phyloP scores from a whole-genome alignment of 1,139 yeast species.

The Pichia sp. region DNA sequence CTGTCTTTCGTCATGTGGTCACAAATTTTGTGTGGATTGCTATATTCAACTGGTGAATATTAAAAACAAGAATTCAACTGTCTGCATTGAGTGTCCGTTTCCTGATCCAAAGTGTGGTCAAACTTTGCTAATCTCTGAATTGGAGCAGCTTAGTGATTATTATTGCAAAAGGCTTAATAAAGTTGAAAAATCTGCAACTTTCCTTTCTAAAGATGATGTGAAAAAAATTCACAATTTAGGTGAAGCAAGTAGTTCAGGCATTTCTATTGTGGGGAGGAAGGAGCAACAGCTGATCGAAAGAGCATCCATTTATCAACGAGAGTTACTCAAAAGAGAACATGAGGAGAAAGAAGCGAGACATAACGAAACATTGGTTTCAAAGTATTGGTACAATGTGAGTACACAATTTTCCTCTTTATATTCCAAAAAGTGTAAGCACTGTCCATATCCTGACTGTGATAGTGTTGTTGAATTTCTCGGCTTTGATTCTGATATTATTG shows the following conservation, averaged over 20 bases:
- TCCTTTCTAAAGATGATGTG: conserved; percentile 15
- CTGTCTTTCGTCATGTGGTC: conserved; percentile 53
- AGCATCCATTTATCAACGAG: conserved; percentile 24
- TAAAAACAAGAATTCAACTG: conserved; percentile 41
- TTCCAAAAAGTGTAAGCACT: conserved; percentile 50
- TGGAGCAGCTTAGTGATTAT: conserved; percentile 23
- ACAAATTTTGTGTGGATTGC: conserved; percentile 62
- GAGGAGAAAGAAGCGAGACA: conserved; percentile 18
- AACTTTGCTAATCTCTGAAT: conserved; percentile 20
- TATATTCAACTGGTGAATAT: conserved; percentile 52
- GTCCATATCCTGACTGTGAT: conserved; percentile 84
- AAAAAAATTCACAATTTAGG: conserved; percentile 9
- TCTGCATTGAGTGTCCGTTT: conserved; percentile 57
- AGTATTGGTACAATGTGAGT: conserved; percentile 28
- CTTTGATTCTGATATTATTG: conserved; percentile 24
- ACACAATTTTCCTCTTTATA: conserved; percentile 48
- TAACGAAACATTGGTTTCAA: conserved; percentile 19
- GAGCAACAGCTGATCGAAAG: not conserved
- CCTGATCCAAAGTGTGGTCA: conserved; percentile 26
- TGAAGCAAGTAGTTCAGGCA: conserved; percentile 6
- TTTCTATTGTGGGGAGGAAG: not conserved
- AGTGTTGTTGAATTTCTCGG: conserved; percentile 47
- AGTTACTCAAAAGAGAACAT: conserved; percentile 18
- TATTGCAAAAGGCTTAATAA: no score
- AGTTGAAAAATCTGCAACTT: conserved; percentile 3